Conservation (phyloP, 202 grass and related monocot genomes). For the Eragrostis tef region DNA sequence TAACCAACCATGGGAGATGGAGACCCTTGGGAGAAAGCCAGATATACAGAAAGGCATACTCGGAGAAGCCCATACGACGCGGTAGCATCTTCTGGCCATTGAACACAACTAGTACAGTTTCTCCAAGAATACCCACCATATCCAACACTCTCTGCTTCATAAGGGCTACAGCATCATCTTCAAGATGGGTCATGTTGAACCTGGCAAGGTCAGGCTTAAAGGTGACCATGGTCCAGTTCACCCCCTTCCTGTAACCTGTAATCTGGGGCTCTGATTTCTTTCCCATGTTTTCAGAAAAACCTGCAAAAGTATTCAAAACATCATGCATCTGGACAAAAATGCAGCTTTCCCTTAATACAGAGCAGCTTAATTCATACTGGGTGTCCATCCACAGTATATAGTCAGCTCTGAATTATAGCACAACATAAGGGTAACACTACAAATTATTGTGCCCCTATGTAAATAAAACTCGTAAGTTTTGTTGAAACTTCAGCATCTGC, state of each 20-base stretch:
- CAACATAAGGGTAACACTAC: background rate
- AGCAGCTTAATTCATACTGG: background rate
- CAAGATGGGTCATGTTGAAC: slow-evolving; percentile 77
- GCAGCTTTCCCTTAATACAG: background rate
- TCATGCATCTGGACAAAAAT: background rate
- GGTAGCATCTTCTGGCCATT: slow-evolving; percentile 60
- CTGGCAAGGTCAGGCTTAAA: slow-evolving; percentile 86
- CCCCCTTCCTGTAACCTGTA: slow-evolving; percentile 67
- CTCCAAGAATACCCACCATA: slow-evolving; percentile 78
- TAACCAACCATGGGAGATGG: slow-evolving; percentile 45
- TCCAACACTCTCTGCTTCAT: slow-evolving; percentile 94
- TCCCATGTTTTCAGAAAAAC: slow-evolving; percentile 86
- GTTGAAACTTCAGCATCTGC: background rate
- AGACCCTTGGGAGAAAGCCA: slow-evolving; percentile 54
- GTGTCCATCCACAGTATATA: too few species aligned
- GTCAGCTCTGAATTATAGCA: too few species aligned
- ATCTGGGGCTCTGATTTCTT: slow-evolving; percentile 76
- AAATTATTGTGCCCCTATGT: background rate
- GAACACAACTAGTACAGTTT: slow-evolving; percentile 78
- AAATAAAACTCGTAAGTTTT: background rate
- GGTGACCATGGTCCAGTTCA: slow-evolving; percentile 69
- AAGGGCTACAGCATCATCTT: slow-evolving; percentile 78
- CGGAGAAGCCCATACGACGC: slow-evolving; percentile 51
- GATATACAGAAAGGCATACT: too few species aligned
- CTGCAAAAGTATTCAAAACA: slow-evolving; percentile 40